phyloP scores from a whole-genome alignment of 768 basidiomycete species.

The Rhodotorula taiwanensis region DNA sequence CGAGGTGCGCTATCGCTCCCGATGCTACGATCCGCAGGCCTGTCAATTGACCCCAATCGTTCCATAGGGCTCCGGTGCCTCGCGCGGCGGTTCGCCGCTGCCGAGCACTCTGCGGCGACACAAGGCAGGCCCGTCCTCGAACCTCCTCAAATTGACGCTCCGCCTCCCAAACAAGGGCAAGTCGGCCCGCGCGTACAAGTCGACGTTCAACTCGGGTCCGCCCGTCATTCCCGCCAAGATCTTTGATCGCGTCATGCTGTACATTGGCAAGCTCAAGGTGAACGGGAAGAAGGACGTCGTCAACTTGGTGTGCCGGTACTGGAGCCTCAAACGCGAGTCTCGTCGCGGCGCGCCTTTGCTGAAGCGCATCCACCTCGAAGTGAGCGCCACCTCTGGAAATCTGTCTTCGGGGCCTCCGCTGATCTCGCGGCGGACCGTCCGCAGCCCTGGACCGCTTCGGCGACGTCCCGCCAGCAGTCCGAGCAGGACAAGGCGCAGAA shows the following conservation, averaged over 20 bases:
- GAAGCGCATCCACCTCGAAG: slow-evolving; percentile 84
- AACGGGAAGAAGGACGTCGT: slow-evolving; percentile 73
- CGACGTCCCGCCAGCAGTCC: slow-evolving; percentile 56
- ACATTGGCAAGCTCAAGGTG: slow-evolving; percentile 64
- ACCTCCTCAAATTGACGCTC: slow-evolving; percentile 14
- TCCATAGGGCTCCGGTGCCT: not conserved
- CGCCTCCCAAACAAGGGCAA: slow-evolving; percentile 47
- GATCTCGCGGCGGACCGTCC: not conserved
- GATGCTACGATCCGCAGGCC: too few relatives aligned
- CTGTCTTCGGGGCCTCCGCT: not conserved
- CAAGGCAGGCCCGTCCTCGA: slow-evolving; percentile 27
- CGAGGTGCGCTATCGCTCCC: too few relatives aligned
- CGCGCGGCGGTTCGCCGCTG: not conserved
- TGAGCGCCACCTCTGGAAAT: slow-evolving; percentile 35
- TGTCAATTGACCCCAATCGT: too few relatives aligned
- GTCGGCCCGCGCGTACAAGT: slow-evolving; percentile 49
- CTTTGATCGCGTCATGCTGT: slow-evolving; percentile 67
- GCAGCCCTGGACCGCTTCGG: slow-evolving; percentile 82
- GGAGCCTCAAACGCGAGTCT: slow-evolving; percentile 94
- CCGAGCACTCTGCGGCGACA: not conserved
- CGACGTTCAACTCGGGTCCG: slow-evolving; percentile 52
- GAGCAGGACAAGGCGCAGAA: slow-evolving; percentile 77
- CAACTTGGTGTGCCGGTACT: slow-evolving; percentile 74
- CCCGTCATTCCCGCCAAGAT: slow-evolving; percentile 83
- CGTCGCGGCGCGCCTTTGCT: slow-evolving; percentile 86